Conservation (phyloP, 106 monocot genomes). For the Phalaenopsis aphrodite region DNA sequence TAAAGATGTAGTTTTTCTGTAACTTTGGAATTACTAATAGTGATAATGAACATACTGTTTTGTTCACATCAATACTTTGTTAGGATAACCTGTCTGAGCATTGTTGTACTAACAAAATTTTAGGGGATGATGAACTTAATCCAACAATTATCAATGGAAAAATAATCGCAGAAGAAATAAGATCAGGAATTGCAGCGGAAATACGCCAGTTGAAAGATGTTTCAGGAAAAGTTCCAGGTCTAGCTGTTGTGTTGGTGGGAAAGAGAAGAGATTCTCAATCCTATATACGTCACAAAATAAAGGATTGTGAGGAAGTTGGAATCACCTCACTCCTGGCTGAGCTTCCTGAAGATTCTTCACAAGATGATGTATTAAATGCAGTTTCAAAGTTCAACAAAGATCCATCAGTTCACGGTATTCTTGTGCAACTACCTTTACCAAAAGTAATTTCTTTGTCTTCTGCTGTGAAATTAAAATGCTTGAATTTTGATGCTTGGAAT, state of each 20-base stretch:
- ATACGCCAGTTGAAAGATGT: conserved; percentile 47
- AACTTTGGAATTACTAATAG: too few species aligned
- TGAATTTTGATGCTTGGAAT: not conserved
- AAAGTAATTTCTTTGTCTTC: conserved; percentile 44
- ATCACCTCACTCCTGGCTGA: conserved; percentile 54
- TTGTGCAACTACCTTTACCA: conserved; percentile 91
- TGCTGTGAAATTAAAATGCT: not conserved
- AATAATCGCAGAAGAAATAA: conserved; percentile 64
- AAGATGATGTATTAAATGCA: conserved; percentile 53
- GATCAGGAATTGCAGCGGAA: conserved; percentile 48
- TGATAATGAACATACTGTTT: not conserved
- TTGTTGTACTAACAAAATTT: not conserved
- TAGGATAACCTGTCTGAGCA: not conserved
- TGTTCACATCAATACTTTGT: not conserved
- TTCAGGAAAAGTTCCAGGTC: conserved; percentile 53
- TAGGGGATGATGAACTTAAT: conserved; percentile 17
- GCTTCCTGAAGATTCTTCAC: conserved; percentile 58
- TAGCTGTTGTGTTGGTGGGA: conserved; percentile 84
- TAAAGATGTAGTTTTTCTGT: too few species aligned
- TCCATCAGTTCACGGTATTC: conserved; percentile 90
- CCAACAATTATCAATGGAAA: conserved; percentile 72
- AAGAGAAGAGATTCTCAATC: conserved; percentile 70
- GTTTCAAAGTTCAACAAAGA: conserved; percentile 60
- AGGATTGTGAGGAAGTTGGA: conserved; percentile 82
- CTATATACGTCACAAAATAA: conserved; percentile 66